Evolutionary conservation across 2,329 filamentous ascomycete genomes (phyloP).

Genomic region (Colletotrichum viniferum): DNA sequence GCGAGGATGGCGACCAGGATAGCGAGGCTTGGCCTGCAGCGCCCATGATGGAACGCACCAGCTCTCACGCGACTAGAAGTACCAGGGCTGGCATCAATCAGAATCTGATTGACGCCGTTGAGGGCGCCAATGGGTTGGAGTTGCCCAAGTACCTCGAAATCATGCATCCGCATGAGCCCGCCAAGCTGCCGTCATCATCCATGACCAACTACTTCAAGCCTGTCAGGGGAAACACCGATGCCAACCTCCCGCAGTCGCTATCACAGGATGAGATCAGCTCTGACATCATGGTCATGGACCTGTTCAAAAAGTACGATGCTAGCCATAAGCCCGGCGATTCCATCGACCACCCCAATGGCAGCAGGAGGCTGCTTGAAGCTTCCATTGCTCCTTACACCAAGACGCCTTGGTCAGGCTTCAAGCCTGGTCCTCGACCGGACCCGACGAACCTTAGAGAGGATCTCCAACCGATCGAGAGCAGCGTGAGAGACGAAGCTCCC

Average conservation of each 20-base stretch:
- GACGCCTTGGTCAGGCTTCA: slow-evolving; percentile 54
- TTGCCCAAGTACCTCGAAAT: slow-evolving; percentile 63
- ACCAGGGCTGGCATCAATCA: slow-evolving; percentile 59
- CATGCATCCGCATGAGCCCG: slow-evolving; percentile 56
- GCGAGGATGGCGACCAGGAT: slow-evolving; percentile 53
- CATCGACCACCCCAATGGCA: slow-evolving; percentile 57
- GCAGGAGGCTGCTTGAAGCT: slow-evolving; percentile 60
- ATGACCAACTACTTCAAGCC: slow-evolving; percentile 65
- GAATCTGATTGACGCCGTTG: slow-evolving; percentile 64
- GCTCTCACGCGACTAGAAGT: slow-evolving; percentile 68
- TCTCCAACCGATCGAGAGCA: slow-evolving; percentile 52
- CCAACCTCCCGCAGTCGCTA: slow-evolving; percentile 59
- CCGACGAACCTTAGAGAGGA: slow-evolving; percentile 54
- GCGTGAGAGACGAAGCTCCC: slow-evolving; percentile 44
- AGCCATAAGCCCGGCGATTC: slow-evolving; percentile 59
- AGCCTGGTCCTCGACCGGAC: slow-evolving; percentile 48
- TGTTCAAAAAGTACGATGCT: slow-evolving; percentile 60
- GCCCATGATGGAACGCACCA: slow-evolving; percentile 65
- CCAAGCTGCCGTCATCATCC: slow-evolving; percentile 62
- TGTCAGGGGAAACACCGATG: slow-evolving; percentile 57
- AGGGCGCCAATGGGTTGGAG: slow-evolving; percentile 64
- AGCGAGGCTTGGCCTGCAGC: slow-evolving; percentile 52
- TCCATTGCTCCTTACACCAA: slow-evolving; percentile 53
- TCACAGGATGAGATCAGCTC: slow-evolving; percentile 56
- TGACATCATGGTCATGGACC: slow-evolving; percentile 63